phyloP scores from a whole-genome alignment of 768 basidiomycete species.

The Suillus luteus region DNA sequence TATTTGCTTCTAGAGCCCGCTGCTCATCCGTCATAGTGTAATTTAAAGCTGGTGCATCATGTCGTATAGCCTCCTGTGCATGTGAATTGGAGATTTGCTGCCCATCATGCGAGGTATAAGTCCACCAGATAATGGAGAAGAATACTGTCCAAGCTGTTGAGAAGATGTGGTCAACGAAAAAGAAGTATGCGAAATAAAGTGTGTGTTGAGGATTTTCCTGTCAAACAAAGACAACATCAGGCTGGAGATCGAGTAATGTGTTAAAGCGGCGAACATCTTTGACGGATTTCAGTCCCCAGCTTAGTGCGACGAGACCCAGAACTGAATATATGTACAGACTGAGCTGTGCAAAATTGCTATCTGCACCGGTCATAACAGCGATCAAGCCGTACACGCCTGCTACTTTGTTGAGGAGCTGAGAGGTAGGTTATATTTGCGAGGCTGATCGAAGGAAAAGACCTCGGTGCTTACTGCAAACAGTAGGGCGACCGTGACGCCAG shows the following conservation, averaged over 20 bases:
- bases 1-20: conserved; percentile 70
- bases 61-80: conserved; percentile 86
- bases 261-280: conserved; percentile 61
- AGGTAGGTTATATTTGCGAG: conserved; percentile 19
- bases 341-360: conserved; percentile 91
- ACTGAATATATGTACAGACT: conserved; percentile 94
- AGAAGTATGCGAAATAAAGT: conserved; percentile 89
- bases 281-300: conserved; percentile 88
- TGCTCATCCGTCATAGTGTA: conserved; percentile 64
- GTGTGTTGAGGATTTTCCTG: conserved; percentile 89
- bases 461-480: conserved; percentile 76
- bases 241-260: conserved; percentile 12
- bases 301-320: conserved; percentile 72
- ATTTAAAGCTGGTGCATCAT: conserved; percentile 47
- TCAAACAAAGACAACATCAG: conserved; percentile 5
- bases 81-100: conserved; percentile 74
- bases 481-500: conserved; percentile 84
- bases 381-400: conserved; percentile 97
- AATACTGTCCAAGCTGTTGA: conserved; percentile 91
- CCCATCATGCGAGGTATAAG: conserved; percentile 91
- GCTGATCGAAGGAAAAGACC: conserved; percentile 2
- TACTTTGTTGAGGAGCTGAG: conserved; percentile 91
- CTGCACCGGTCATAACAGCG: conserved; percentile 85
- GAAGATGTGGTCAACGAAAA: conserved; percentile 88
- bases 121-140: conserved; percentile 91